A percentile compares a stretch with the other conserved stretches of the same genome.
Evolutionary conservation across 2,329 filamentous ascomycete genomes (phyloP).

Genomic region (Diaporthe vaccinii): DNA sequence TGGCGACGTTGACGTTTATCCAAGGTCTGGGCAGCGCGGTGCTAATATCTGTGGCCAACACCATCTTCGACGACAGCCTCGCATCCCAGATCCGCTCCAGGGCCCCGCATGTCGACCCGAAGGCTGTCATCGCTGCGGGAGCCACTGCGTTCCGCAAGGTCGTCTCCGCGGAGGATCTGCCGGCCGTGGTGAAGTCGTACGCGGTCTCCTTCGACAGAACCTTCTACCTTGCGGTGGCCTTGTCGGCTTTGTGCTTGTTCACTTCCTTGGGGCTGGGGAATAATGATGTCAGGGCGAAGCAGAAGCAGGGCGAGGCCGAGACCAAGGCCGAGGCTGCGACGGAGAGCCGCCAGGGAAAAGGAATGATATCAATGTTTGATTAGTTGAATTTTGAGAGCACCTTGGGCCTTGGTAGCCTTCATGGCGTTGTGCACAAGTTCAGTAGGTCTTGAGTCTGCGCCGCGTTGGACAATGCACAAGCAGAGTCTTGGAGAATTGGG

Average conservation of each 20-base stretch:
- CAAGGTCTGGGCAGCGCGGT: slow-evolving; percentile 47
- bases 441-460: neutral
- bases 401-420: neutral
- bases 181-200: slow-evolving; percentile 54
- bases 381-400: neutral
- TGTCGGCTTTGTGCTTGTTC: slow-evolving; percentile 50
- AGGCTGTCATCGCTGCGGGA: slow-evolving; percentile 52
- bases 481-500: too few species aligned
- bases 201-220: slow-evolving; percentile 51
- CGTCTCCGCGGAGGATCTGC: slow-evolving; percentile 48
- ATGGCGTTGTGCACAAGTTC: too few species aligned
- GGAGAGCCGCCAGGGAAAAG: neutral
- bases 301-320: neutral
- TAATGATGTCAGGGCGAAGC: slow-evolving; percentile 54
- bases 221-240: slow-evolving; percentile 56
- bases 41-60: slow-evolving; percentile 45
- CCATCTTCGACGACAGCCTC: slow-evolving; percentile 48
- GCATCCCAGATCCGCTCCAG: slow-evolving; percentile 43
- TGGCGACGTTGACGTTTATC: slow-evolving; percentile 46
- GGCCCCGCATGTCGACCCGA: slow-evolving; percentile 47
- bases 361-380: neutral
- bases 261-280: slow-evolving; percentile 61
- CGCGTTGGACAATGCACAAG: too few species aligned
- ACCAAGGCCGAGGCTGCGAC: neutral
- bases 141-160: slow-evolving; percentile 53